Base-by-base conservation (phyloP, 1,284 basidiomycete genomes). In the Apiotrichum siamense region DNA sequence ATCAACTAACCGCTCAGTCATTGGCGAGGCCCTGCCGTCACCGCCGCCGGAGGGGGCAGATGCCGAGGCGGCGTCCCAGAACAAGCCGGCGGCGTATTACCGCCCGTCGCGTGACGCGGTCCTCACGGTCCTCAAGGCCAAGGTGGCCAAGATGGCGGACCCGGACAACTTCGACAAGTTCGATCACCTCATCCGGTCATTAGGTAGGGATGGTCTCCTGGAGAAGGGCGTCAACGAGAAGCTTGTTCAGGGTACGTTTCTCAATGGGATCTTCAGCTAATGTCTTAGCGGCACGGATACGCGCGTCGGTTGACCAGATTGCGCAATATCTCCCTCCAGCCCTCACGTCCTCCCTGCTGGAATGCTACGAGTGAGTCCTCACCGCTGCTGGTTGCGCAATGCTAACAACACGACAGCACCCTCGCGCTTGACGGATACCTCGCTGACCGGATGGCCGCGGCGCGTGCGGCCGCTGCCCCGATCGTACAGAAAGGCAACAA, bases 121-220 rank as follows among this genome's bases (percentile, higher is more conserved):
- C 11, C 31, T 72, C 2, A 20, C 46, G 1, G 53, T 65, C 3
- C 54, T 72, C 3, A 55, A 55, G 29, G 40, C 41, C 31, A 72
- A 72, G 36, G 60, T 66, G 9, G 63, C 61, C n/a, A 48, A 58
- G 40, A 54, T 72, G 24, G 58, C 64, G 0, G 20, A 46, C 7
- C 47, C 49, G n/a, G 47, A 58, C 9, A 55, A 61, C 40, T 67
- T 63, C 46, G 57, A 57, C 37, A 59, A 60, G 37, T 72, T 72
- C 38, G 70, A 72, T 52, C 69, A 70, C 47, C 57, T 70, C 18
- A 58, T 70, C 2, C 56, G 70, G 33, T 47, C 47, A 5, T 51
- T 70, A 4, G 62, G 57, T 0, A 48, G 61, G 23, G 69, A 72
- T 42, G 70, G 69, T 3, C 44, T 72, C 38, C 35, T 65, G 13